phyloP scores from a whole-genome alignment of 441 rosid genomes.

The Bruguiera hainesii region DNA sequence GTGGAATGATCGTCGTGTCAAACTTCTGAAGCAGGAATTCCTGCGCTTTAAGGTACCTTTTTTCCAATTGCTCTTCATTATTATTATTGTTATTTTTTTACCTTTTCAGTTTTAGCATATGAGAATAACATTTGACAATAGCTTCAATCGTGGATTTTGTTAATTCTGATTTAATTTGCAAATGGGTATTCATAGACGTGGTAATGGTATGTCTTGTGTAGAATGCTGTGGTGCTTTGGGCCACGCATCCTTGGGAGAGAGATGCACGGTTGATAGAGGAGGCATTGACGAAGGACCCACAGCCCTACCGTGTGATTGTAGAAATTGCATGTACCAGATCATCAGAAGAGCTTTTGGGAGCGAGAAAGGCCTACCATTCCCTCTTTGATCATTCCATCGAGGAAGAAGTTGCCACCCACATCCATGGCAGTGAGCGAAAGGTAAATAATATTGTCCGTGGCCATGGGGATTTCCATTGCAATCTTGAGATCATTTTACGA shows the following conservation, averaged over 20 bases:
- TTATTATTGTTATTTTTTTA: neutral
- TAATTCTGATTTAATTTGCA: too few relatives aligned
- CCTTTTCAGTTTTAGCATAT: neutral
- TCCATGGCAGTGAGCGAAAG: conserved; percentile 51
- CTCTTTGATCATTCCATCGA: conserved; percentile 78
- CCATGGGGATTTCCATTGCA: too few relatives aligned
- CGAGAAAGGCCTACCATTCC: conserved; percentile 87
- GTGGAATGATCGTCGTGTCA: conserved; percentile 50
- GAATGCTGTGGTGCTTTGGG: conserved; percentile 70
- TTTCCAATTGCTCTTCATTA: neutral
- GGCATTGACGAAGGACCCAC: conserved; percentile 51
- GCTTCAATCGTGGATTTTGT: too few relatives aligned
- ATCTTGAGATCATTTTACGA: too few relatives aligned
- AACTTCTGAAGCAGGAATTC: conserved; percentile 71
- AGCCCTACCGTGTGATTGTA: conserved; percentile 47
- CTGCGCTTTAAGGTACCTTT: conserved; percentile 60
- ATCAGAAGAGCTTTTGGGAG: conserved; percentile 70
- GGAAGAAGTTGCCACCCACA: conserved; percentile 63
- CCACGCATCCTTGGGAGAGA: conserved; percentile 95
- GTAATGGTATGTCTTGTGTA: conserved; percentile 14
- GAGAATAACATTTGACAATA: too few relatives aligned
- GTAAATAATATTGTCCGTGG: conserved; percentile 21
- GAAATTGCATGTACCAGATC: conserved; percentile 86
- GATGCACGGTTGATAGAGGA: conserved; percentile 75
- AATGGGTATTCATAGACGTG: too few relatives aligned